Percentiles rank a stretch among this genome's conserved stretches.
These are phyloP conservation scores for Rusavskia elegans DNA, from an alignment of 495 filamentous ascomycete genomes.

Conservation along the genomic window DNA sequence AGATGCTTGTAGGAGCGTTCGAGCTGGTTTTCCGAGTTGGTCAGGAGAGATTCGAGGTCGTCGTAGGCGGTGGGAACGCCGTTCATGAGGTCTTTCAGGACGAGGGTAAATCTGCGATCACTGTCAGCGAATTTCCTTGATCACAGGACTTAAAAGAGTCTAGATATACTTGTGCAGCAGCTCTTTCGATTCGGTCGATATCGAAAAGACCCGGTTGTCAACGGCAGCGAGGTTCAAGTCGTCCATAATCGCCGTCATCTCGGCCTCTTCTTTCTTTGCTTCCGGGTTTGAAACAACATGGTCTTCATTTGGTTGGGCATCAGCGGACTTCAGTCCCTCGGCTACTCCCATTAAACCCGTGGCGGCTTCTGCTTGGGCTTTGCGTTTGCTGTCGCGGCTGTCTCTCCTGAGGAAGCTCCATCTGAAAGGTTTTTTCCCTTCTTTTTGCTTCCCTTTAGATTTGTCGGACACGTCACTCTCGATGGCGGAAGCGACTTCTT, in stretches of 20 bases:
- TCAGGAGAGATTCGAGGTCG: slow-evolving; percentile 70
- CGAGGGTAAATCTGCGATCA: slow-evolving; percentile 48
- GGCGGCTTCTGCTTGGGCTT: slow-evolving; percentile 18
- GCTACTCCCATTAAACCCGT: slow-evolving; percentile 12
- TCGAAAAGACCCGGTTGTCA: slow-evolving; percentile 67
- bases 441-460: slow-evolving; percentile 10
- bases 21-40: slow-evolving; percentile 60
- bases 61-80: slow-evolving; percentile 85
- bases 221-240: slow-evolving; percentile 62
- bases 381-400: slow-evolving; percentile 21
- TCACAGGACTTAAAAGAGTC: not conserved
- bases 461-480: slow-evolving; percentile 10
- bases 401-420: slow-evolving; percentile 32
- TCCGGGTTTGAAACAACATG: slow-evolving; percentile 23
- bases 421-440: slow-evolving; percentile 25
- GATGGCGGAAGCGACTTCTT: slow-evolving; percentile 15
- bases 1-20: slow-evolving; percentile 61
- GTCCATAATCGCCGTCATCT: slow-evolving; percentile 62
- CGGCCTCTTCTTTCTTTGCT: slow-evolving; percentile 47
- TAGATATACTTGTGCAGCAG: slow-evolving; percentile 40
- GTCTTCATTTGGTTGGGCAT: slow-evolving; percentile 17
- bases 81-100: slow-evolving; percentile 82
- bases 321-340: slow-evolving; percentile 11
- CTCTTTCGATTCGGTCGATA: slow-evolving; percentile 64
- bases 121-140: not conserved